These are phyloP conservation scores for Saccharomycopsis sp. DNA, from an alignment of 805 yeast genomes.

Conservation along the genomic window DNA sequence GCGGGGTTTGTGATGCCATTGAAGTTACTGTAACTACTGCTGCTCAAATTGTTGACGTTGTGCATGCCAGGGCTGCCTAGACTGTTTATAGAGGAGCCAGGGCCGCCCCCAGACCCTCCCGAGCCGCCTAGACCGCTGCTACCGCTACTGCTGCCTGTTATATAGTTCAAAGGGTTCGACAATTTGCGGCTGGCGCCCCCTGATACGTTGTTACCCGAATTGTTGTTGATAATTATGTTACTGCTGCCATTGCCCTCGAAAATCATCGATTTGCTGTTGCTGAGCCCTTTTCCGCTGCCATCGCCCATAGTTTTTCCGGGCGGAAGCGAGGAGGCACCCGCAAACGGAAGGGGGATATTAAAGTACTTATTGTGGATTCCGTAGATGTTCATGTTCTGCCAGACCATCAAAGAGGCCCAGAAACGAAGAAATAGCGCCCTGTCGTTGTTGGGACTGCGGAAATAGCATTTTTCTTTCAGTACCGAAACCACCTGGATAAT, in stretches of 20 bases:
- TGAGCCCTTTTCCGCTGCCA: background rate
- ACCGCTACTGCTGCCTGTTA: background rate
- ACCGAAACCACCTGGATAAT: constrained; percentile 29
- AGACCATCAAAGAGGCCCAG: constrained; percentile 41
- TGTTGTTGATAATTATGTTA: constrained; percentile 3
- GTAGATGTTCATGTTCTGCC: constrained; percentile 48
- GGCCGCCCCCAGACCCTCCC: background rate
- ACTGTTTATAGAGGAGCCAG: background rate
- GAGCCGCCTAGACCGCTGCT: background rate
- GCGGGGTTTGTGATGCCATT: background rate
- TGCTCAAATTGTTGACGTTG: background rate
- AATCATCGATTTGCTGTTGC: background rate
- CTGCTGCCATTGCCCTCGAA: background rate
- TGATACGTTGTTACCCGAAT: too few relatives aligned
- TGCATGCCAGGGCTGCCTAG: background rate
- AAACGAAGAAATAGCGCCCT: constrained; percentile 33
- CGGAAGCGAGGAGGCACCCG: constrained; percentile 16
- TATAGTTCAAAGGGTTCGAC: background rate
- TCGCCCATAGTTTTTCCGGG: background rate
- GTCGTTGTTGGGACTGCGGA: constrained; percentile 9
- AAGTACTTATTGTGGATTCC: constrained; percentile 50
- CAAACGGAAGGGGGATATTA: constrained; percentile 28
- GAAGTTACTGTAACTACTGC: background rate
- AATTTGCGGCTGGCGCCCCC: too few relatives aligned
- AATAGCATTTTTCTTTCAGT: constrained; percentile 11